Evolutionary conservation across 169 alveolate species (phyloP).

Genomic region (Sarcocystis neurona): DNA sequence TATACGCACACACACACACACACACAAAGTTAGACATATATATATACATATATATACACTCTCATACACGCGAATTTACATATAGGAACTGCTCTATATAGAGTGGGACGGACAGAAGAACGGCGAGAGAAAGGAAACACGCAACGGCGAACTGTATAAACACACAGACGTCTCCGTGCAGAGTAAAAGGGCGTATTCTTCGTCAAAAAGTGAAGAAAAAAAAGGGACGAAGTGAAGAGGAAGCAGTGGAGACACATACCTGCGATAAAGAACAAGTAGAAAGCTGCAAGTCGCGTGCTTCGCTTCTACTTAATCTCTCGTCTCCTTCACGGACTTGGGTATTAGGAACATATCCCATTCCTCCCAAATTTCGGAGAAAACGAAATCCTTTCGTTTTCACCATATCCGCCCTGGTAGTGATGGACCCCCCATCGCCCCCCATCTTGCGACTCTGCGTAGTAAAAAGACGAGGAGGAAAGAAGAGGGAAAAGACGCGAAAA

Average conservation of each 20-base stretch:
- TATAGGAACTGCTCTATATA: background rate
- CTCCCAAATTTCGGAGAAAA: conserved; percentile 83
- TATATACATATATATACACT: background rate
- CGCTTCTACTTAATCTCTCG: conserved; percentile 72
- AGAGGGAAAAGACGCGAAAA: too few species aligned
- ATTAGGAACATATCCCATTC: conserved; percentile 89
- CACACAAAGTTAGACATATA: background rate
- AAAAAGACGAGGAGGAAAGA: too few species aligned
- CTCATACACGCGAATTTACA: background rate
- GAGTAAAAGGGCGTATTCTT: background rate
- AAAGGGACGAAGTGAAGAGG: background rate
- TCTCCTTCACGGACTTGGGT: conserved; percentile 73
- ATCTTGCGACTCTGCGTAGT: too few species aligned
- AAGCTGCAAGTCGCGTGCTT: conserved; percentile 75
- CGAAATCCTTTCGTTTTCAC: conserved; percentile 82
- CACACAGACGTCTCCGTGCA: conserved; percentile 9
- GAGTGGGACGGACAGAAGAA: background rate
- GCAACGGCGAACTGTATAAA: background rate
- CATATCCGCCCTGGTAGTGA: conserved; percentile 82
- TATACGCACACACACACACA: too few species aligned
- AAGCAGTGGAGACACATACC: conserved; percentile 70
- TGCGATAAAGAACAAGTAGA: conserved; percentile 78
- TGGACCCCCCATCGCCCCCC: conserved; percentile 91
- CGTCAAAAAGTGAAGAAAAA: background rate
- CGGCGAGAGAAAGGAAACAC: background rate